Conservation (phyloP, 495 filamentous ascomycete genomes). For the Cetradonia linearis region DNA sequence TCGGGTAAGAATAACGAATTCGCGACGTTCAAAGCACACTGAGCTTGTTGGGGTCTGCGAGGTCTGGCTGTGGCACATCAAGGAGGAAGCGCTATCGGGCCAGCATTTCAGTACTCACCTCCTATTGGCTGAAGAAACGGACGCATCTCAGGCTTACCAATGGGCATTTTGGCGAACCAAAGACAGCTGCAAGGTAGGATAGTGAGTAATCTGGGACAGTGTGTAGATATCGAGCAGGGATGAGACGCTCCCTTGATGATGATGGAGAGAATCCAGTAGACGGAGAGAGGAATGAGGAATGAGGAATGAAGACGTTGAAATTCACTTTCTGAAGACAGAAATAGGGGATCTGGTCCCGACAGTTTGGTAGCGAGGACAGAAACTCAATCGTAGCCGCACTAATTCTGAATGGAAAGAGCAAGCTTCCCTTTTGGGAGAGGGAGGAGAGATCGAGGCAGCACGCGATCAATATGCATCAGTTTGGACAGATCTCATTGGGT, state of each 20-base stretch:
- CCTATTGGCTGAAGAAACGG: constrained; percentile 2
- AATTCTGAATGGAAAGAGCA: constrained; percentile 3
- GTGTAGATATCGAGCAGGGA: not conserved
- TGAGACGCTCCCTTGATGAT: too few species aligned
- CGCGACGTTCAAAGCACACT: not conserved
- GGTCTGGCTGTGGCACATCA: too few species aligned
- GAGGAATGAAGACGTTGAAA: constrained; percentile 16
- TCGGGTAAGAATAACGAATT: constrained; percentile 22
- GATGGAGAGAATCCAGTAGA: too few species aligned
- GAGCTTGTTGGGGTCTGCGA: not conserved
- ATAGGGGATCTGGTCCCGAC: constrained; percentile 13
- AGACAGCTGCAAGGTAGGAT: not conserved
- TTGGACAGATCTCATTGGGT: not conserved
- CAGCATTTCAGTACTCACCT: not conserved
- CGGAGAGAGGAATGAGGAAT: constrained; percentile 26
- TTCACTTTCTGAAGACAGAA: constrained; percentile 14
- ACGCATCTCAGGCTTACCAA: not conserved
- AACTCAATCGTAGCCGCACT: constrained; percentile 10
- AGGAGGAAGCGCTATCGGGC: not conserved
- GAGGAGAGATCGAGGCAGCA: constrained; percentile 24
- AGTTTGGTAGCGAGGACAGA: constrained; percentile 24
- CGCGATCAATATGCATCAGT: not conserved
- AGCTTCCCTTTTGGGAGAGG: constrained; percentile 11
- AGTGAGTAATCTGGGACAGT: not conserved
- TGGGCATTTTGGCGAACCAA: not conserved